Percentiles rank a stretch among this genome's conserved stretches.
Evolutionary conservation across 179 eudicot species (phyloP).

Genomic region (Spinacia oleracea): DNA sequence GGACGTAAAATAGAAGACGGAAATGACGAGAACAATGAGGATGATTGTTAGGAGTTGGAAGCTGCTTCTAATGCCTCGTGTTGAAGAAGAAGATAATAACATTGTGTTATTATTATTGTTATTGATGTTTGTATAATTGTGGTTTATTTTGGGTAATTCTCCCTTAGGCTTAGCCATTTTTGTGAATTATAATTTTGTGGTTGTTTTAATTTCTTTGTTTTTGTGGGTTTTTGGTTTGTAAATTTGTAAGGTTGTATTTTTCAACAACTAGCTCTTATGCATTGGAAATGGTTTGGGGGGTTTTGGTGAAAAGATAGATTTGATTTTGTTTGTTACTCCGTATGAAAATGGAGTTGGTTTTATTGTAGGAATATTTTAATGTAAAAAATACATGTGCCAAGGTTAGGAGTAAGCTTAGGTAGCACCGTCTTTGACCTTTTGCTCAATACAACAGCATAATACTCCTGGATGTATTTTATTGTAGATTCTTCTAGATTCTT

Average conservation of each 20-base stretch:
- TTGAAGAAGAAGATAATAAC: background rate
- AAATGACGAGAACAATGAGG: slow-evolving; percentile 28
- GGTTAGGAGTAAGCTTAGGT: background rate
- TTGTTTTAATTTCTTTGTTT: too few relatives aligned
- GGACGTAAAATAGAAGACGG: slow-evolving; percentile 20
- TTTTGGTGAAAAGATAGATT: background rate
- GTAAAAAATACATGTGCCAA: background rate
- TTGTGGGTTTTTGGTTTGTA: background rate
- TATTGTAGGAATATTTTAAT: background rate
- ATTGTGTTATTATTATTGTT: background rate
- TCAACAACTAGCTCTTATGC: background rate
- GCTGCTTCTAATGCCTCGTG: slow-evolving; percentile 34
- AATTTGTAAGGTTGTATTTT: background rate
- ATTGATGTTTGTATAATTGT: background rate
- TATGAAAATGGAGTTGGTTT: background rate
- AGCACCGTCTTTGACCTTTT: background rate
- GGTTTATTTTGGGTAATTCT: slow-evolving; percentile 15
- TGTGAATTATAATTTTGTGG: too few relatives aligned
- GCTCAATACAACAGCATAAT: background rate
- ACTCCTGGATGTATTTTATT: background rate
- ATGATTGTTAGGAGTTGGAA: slow-evolving; percentile 34
- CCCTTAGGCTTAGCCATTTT: slow-evolving; percentile 14
- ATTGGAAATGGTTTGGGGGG: background rate
- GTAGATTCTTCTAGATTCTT: background rate
- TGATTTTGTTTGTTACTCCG: background rate